These are phyloP conservation scores for Gynandropsis gynandra DNA, from an alignment of 345 rosid genomes.

Conservation along the genomic window DNA sequence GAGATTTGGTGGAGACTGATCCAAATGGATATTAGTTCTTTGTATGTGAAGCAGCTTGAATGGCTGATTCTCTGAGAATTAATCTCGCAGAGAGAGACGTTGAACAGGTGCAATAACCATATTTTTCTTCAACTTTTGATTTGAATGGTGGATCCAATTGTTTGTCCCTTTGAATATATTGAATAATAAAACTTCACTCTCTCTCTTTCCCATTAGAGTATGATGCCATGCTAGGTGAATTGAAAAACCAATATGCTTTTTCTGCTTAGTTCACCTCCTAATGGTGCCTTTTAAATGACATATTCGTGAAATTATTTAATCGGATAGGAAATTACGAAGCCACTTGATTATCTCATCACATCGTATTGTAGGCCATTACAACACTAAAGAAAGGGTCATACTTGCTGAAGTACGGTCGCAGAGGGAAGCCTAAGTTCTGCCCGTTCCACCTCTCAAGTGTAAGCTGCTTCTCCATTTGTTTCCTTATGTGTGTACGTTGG, in stretches of 20 bases:
- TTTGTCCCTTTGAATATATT: too few species aligned
- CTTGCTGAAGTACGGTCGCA: constrained; percentile 79
- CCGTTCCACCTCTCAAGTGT: constrained; percentile 78
- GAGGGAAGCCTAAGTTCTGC: constrained; percentile 88
- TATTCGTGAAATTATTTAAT: too few species aligned
- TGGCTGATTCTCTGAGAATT: constrained; percentile 65
- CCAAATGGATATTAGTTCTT: constrained; percentile 46
- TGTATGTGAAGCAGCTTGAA: constrained; percentile 41
- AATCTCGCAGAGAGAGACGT: constrained; percentile 68
- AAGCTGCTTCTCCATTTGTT: constrained; percentile 21
- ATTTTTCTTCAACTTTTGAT: not conserved
- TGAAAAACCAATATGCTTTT: too few species aligned
- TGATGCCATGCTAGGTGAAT: too few species aligned
- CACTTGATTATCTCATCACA: not conserved
- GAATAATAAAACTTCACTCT: too few species aligned
- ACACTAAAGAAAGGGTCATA: constrained; percentile 19
- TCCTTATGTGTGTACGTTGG: not conserved
- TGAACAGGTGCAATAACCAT: constrained; percentile 52
- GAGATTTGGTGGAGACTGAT: constrained; percentile 28
- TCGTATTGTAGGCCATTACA: constrained; percentile 50
- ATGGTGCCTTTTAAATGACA: too few species aligned
- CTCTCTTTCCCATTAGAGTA: too few species aligned
- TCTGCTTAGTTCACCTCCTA: not conserved
- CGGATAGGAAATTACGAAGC: too few species aligned
- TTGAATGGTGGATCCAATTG: constrained; percentile 1